Evolutionary conservation across 2,329 filamentous ascomycete species (phyloP).

Genomic region (Emergomyces orientalis): DNA sequence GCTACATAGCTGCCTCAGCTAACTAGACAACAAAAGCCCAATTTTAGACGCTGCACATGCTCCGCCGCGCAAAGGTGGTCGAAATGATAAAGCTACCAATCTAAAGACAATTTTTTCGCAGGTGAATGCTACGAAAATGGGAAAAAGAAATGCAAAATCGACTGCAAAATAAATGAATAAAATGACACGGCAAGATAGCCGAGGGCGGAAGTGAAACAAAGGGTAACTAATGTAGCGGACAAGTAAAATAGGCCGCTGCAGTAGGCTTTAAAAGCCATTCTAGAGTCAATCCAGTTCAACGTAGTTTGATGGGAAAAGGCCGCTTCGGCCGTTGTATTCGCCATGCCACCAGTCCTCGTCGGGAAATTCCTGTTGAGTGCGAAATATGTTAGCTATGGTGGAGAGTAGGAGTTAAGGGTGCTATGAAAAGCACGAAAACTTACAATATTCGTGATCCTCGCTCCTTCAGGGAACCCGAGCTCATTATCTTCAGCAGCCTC

Average conservation of each 20-base stretch:
- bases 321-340: slow-evolving; percentile 65
- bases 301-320: slow-evolving; percentile 63
- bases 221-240: neutral
- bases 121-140: neutral
- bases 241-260: neutral
- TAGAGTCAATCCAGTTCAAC: slow-evolving; percentile 33
- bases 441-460: slow-evolving; percentile 68
- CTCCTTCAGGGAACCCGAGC: slow-evolving; percentile 79
- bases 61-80: neutral
- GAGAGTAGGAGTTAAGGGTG: neutral
- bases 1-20: neutral
- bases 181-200: neutral
- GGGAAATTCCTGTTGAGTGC: slow-evolving; percentile 64
- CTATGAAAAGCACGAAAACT: slow-evolving; percentile 28
- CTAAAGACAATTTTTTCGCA: neutral
- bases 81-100: neutral
- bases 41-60: neutral
- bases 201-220: slow-evolving; percentile 3
- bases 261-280: neutral
- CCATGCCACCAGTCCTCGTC: slow-evolving; percentile 99
- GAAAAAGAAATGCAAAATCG: neutral
- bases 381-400: neutral
- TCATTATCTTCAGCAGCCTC: slow-evolving; percentile 92
- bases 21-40: neutral
- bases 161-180: too few relatives aligned